These are phyloP conservation scores for Jackrogersella multiformis DNA, from an alignment of 495 filamentous ascomycete species.

Conservation along the genomic window DNA sequence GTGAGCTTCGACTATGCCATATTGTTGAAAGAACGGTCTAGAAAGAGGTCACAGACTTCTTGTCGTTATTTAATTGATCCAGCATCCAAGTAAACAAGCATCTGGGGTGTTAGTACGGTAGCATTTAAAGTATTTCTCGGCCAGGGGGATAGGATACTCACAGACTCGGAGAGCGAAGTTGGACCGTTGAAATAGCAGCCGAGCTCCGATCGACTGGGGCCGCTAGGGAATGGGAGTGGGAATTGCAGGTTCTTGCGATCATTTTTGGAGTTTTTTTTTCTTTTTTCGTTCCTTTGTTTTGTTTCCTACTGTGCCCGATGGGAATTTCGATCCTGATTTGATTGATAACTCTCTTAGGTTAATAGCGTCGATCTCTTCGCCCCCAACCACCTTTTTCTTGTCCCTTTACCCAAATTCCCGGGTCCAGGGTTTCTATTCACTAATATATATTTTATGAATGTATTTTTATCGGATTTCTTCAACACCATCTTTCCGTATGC, in stretches of 20 bases:
- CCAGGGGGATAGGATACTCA: slow-evolving; percentile 3
- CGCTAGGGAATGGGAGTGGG: slow-evolving; percentile 4
- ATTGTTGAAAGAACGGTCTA: slow-evolving; percentile 5
- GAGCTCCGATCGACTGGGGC: slow-evolving; percentile 33
- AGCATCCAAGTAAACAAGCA: too few relatives aligned
- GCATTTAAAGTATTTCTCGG: slow-evolving; percentile 23
- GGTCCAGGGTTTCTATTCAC: slow-evolving; percentile 15
- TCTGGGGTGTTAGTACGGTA: slow-evolving; percentile 24
- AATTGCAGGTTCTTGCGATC: slow-evolving; percentile 26
- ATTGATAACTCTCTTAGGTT: slow-evolving; percentile 8
- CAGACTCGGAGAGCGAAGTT: slow-evolving; percentile 35
- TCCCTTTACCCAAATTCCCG: slow-evolving; percentile 22
- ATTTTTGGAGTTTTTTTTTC: slow-evolving; percentile 16
- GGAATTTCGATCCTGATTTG: slow-evolving; percentile 2
- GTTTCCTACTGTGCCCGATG: background rate
- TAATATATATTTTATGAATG: slow-evolving; percentile 22
- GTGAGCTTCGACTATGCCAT: slow-evolving; percentile 5
- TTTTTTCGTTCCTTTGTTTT: background rate
- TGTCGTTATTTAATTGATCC: slow-evolving; percentile 4
- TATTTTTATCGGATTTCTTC: background rate
- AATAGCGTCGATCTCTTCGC: slow-evolving; percentile 8
- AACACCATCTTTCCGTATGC: background rate
- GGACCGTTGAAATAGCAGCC: slow-evolving; percentile 17
- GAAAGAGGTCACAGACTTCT: slow-evolving; percentile 8
- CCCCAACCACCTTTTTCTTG: slow-evolving; percentile 3